Evolutionary conservation across 306 rosid genomes (phyloP), one percentile per base, ranked within the genome.

Genomic region (Lathyrus oleraceus): DNA sequence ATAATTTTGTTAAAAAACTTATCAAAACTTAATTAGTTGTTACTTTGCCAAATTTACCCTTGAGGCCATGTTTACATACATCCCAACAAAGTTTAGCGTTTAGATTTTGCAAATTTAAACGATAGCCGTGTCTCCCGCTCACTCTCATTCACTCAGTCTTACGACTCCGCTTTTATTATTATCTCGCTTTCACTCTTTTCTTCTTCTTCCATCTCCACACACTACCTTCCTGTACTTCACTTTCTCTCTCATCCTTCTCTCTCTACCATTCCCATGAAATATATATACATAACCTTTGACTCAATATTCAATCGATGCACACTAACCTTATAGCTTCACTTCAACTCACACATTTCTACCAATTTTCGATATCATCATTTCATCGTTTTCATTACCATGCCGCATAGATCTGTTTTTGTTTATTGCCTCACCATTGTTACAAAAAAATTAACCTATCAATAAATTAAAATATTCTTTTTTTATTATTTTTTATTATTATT

Each of bases 41-140:
- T 10, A 35, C 7, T 1, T 7, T 7, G 9, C 10, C 39, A 35
- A 35, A 7, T 35, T 35, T 35, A 35, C 39, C 10, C 39, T 35
- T 35, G 10, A 35, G 39, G 7, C 39, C 2, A 35, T 35, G 10
- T 35, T 35, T 35, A 35, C 4, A 35, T 44, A 44, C 49, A 10
- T 35, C 10, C 39, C 10, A 21, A 53, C 15, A 53, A 4, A 53
- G 12, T 10, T 2, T 53, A 53, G 60, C 16, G 32, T 53, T 53
- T 53, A 30, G 60, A 53, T 53, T 53, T 53, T 53, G 35, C 6
- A 53, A 53, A 53, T 53, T 53, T 53, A 53, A 53, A 53, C 60
- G 21, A 9, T n/a, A 28, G 13, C 60, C 35, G n/a, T 53, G 60
- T 12, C 60, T 53, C 60, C 60, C 35, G 60, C 60, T 53, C 60